A percentile compares a stretch with the other conserved stretches of the same genome.
phyloP scores from a whole-genome alignment of 2,329 filamentous ascomycete genomes.

The Hymenoscyphus fructigenus region DNA sequence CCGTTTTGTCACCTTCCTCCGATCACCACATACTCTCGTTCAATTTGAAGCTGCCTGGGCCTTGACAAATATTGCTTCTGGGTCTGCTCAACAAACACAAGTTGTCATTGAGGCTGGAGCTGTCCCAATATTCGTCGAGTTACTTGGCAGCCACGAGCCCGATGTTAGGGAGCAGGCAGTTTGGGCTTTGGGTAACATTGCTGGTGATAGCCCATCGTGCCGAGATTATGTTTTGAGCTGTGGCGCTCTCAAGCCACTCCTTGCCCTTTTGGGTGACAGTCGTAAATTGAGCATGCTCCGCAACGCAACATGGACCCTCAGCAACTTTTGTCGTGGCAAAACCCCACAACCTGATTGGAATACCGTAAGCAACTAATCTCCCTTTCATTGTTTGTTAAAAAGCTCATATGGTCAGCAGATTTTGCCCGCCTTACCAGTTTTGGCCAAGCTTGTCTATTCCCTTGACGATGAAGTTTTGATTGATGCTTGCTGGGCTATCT shows the following conservation, averaged over 20 bases:
- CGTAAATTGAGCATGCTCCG: conserved; percentile 98
- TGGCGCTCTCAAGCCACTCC: conserved; percentile 85
- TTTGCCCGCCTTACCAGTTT: conserved; percentile 86
- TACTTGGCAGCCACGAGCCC: conserved; percentile 91
- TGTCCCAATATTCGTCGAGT: conserved; percentile 96
- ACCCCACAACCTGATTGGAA: conserved; percentile 98
- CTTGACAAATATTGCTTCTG: conserved; percentile 97
- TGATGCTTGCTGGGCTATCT: conserved; percentile 99
- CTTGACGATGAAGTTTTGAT: conserved; percentile 98
- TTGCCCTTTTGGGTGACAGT: conserved; percentile 90
- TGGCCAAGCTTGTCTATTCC: conserved; percentile 97
- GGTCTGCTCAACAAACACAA: conserved; percentile 95
- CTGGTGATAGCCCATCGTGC: conserved; percentile 95
- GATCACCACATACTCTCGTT: conserved; percentile 94
- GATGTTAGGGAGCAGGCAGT: conserved; percentile 98
- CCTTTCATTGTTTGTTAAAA: conserved; percentile 20
- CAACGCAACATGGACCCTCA: conserved; percentile 98
- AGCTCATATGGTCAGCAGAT: conserved; percentile 60
- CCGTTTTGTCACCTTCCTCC: conserved; percentile 97
- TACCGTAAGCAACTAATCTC: conserved; percentile 62
- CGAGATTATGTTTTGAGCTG: conserved; percentile 93
- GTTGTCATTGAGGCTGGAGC: conserved; percentile 98
- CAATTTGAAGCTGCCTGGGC: conserved; percentile 99
- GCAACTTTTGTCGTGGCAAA: conserved; percentile 99
- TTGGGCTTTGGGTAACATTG: conserved; percentile 98